Evolutionary conservation across 148 eudicot genomes (phyloP).

Genomic region (Agrostemma githago): DNA sequence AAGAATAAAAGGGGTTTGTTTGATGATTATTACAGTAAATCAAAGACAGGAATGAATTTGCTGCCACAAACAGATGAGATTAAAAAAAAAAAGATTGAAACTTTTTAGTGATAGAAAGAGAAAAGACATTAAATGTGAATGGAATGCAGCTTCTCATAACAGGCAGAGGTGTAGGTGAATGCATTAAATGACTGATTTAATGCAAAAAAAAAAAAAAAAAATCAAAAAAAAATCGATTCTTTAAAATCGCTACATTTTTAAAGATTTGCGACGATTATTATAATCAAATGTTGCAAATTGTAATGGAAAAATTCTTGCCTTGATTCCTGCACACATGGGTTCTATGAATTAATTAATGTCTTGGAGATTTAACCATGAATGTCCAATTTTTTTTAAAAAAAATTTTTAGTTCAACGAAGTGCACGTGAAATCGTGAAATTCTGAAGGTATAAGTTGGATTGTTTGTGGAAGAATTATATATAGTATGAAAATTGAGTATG

Average conservation of each 20-base stretch:
- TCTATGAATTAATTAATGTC: constrained; percentile 5
- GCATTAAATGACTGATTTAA: constrained; percentile 64
- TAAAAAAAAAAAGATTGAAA: constrained; percentile 25
- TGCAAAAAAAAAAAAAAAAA: constrained; percentile 26
- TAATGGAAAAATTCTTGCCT: constrained; percentile 38
- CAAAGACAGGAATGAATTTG: constrained; percentile 21
- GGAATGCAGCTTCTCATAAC: constrained; percentile 35
- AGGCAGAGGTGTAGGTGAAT: constrained; percentile 61
- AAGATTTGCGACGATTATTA: no score
- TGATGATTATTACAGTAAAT: constrained; percentile 19
- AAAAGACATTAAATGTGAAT: constrained; percentile 32
- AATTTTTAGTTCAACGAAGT: neutral
- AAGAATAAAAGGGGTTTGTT: constrained; percentile 23
- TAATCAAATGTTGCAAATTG: neutral
- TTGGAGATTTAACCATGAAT: constrained; percentile 1
- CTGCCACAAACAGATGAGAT: constrained; percentile 24
- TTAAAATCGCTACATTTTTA: no score
- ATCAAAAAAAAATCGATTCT: neutral
- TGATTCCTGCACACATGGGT: constrained; percentile 55
- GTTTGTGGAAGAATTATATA: no score
- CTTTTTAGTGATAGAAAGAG: constrained; percentile 30
- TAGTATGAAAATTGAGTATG: neutral
- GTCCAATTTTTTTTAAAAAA: constrained; percentile 6
- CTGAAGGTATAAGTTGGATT: no score
- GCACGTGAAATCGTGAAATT: no score